These are phyloP conservation scores for Dendrobium huoshanense DNA, from an alignment of 106 monocot species.

Conservation along the genomic window DNA sequence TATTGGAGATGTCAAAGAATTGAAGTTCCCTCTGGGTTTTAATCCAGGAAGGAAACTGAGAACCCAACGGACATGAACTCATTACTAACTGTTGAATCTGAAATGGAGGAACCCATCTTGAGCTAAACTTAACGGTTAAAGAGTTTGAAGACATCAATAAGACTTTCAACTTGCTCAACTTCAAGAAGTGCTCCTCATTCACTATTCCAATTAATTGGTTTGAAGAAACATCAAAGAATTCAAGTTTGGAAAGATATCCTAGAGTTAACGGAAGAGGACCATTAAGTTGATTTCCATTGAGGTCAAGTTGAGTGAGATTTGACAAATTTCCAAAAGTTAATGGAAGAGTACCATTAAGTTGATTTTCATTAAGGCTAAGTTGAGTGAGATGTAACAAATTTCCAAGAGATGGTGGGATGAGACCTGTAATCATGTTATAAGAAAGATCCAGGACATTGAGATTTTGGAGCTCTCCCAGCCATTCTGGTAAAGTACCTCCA, in stretches of 20 bases:
- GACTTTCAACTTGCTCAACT: neutral
- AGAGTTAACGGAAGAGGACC: constrained; percentile 17
- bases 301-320: constrained; percentile 1
- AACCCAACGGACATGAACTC: neutral
- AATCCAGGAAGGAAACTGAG: neutral
- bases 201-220: constrained; percentile 15
- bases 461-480: constrained; percentile 5
- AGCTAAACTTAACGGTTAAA: neutral
- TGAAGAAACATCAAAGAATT: neutral
- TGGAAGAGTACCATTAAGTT: constrained; percentile 17
- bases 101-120: constrained; percentile 26
- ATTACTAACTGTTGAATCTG: neutral
- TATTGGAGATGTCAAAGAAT: constrained; percentile 19
- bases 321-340: too few species aligned
- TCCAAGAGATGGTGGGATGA: constrained; percentile 15
- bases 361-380: constrained; percentile 10
- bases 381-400: constrained; percentile 1
- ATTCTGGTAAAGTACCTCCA: neutral
- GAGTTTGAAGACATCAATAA: constrained; percentile 5
- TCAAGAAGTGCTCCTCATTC: constrained; percentile 14
- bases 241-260: constrained; percentile 11
- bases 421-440: constrained; percentile 6
- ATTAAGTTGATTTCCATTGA: constrained; percentile 8
- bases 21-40: neutral
- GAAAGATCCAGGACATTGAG: neutral